A percentile compares a stretch with the other conserved stretches of the same genome.
Conservation (phyloP, 208 protist species). For the Crithidia brevicula region DNA sequence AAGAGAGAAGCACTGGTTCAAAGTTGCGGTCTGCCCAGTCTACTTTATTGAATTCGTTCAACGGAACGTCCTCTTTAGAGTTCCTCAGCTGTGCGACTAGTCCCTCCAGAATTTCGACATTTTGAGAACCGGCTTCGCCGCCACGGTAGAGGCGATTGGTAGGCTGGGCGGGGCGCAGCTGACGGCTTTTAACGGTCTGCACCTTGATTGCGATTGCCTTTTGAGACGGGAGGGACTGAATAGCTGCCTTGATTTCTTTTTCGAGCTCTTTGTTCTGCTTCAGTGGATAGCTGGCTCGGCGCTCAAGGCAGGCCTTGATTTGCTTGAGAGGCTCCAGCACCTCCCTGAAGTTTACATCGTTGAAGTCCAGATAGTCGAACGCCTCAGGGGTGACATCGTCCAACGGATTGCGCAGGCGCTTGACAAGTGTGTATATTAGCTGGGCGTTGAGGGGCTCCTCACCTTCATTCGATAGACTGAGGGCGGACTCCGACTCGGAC, state of each 20-base stretch:
- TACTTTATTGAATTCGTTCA: slow-evolving; percentile 46
- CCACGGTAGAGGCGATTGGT: slow-evolving; percentile 3
- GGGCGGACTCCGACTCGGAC: slow-evolving; percentile 17
- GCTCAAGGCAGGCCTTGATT: slow-evolving; percentile 45
- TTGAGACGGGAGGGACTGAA: slow-evolving; percentile 42
- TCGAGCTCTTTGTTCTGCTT: slow-evolving; percentile 15
- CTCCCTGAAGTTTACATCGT: slow-evolving; percentile 54
- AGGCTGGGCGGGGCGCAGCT: slow-evolving; percentile 18
- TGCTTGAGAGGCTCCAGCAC: slow-evolving; percentile 43
- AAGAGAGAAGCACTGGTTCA: slow-evolving; percentile 36
- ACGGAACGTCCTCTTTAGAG: slow-evolving; percentile 32
- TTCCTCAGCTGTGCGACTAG: slow-evolving; percentile 40
- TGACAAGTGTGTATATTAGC: slow-evolving; percentile 43
- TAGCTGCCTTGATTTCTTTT: slow-evolving; percentile 37
- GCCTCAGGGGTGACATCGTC: slow-evolving; percentile 41
- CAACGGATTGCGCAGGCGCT: slow-evolving; percentile 30
- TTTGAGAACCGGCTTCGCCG: slow-evolving; percentile 20
- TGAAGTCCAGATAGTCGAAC: slow-evolving; percentile 52
- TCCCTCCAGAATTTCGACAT: slow-evolving; percentile 40
- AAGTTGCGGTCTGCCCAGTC: slow-evolving; percentile 61
- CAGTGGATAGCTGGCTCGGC: slow-evolving; percentile 44
- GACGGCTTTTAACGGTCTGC: slow-evolving; percentile 32
- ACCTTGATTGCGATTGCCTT: slow-evolving; percentile 42
- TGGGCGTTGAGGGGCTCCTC: slow-evolving; percentile 54
- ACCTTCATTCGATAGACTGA: slow-evolving; percentile 33